A percentile compares a stretch with the other conserved stretches of the same genome.
Evolutionary conservation across 768 basidiomycete genomes (phyloP).

Genomic region (Lentinula guzmanii): DNA sequence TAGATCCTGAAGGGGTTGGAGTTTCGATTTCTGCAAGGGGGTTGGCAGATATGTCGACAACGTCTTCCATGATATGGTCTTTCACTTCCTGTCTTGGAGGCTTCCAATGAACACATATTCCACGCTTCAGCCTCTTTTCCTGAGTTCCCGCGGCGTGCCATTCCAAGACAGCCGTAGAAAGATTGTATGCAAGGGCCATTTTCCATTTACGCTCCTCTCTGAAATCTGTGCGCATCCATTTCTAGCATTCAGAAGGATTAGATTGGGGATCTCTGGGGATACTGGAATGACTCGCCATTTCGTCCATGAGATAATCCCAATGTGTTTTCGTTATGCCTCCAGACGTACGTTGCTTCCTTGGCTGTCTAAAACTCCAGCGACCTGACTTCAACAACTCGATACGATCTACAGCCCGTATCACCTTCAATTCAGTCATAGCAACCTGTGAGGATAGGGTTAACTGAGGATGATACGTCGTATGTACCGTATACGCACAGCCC

Average conservation of each 20-base stretch:
- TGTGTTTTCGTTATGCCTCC: constrained; percentile 75
- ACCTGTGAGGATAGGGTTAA: constrained; percentile 38
- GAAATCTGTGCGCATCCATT: constrained; percentile 96
- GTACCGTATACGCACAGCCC: constrained; percentile 53
- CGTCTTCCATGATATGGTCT: constrained; percentile 31
- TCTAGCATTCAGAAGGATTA: constrained; percentile 36
- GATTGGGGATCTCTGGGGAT: not conserved
- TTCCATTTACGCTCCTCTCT: constrained; percentile 95
- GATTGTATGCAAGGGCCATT: constrained; percentile 70
- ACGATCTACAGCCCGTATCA: constrained; percentile 75
- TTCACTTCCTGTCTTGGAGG: constrained; percentile 31
- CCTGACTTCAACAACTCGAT: constrained; percentile 79
- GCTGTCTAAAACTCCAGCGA: constrained; percentile 90
- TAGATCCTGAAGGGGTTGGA: not conserved
- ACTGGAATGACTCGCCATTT: constrained; percentile 62
- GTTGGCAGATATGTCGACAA: constrained; percentile 16
- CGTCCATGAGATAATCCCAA: constrained; percentile 95
- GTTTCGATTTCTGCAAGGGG: constrained; percentile 16
- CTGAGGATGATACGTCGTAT: not conserved
- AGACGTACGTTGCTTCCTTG: constrained; percentile 86
- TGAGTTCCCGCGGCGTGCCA: constrained; percentile 76
- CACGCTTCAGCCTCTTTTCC: constrained; percentile 58
- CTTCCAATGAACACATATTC: constrained; percentile 66
- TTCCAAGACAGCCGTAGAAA: constrained; percentile 78
- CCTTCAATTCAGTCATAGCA: constrained; percentile 71